Evolutionary conservation across 768 basidiomycete genomes (phyloP).

Genomic region (Cytidiella melzeri): DNA sequence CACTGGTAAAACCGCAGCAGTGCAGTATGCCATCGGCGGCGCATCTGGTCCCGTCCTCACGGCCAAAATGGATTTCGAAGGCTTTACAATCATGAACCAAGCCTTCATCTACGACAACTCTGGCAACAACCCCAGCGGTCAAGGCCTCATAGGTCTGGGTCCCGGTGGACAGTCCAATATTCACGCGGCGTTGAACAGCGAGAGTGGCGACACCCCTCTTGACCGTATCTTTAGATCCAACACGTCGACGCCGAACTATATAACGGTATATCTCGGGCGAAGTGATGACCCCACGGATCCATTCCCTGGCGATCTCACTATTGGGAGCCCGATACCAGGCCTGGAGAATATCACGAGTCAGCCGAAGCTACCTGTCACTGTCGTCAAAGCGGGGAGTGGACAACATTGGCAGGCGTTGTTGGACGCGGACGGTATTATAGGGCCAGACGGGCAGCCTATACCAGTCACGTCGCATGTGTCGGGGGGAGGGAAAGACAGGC

Average conservation of each 20-base stretch:
- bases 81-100: constrained; percentile 22
- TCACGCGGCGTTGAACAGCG: constrained; percentile 11
- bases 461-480: constrained; percentile 16
- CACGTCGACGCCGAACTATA: constrained; percentile 24
- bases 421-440: constrained; percentile 28
- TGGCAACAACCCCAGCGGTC: constrained; percentile 14
- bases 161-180: constrained; percentile 25
- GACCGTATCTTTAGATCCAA: constrained; percentile 28
- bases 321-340: constrained; percentile 22
- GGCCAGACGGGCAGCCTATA: constrained; percentile 28
- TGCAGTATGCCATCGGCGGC: constrained; percentile 21
- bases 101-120: constrained; percentile 21
- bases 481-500: constrained; percentile 15
- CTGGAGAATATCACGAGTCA: constrained; percentile 22
- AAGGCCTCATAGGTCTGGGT: constrained; percentile 28
- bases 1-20: constrained; percentile 15
- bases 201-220: constrained; percentile 22
- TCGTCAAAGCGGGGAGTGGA: constrained; percentile 11
- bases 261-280: constrained; percentile 27
- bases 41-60: constrained; percentile 20
- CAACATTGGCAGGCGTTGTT: constrained; percentile 29
- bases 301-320: constrained; percentile 26
- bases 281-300: constrained; percentile 23
- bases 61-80: constrained; percentile 21
- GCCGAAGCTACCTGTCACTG: constrained; percentile 24